These are phyloP conservation scores for Trichoderma semiorbis DNA, from an alignment of 2,329 filamentous ascomycete species.

Conservation along the genomic window DNA sequence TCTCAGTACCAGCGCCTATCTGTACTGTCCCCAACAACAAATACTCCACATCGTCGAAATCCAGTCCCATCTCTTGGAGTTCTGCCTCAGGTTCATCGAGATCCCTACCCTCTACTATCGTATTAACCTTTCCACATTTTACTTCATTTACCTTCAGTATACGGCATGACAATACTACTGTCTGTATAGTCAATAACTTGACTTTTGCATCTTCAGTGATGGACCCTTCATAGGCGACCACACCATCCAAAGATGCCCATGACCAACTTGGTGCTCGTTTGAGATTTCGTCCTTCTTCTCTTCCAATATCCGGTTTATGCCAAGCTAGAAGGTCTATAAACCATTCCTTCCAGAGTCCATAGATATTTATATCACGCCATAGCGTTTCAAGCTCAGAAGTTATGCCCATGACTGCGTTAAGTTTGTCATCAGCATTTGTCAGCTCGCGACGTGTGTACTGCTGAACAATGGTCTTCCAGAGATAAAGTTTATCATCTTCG, in stretches of 20 bases:
- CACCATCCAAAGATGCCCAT: neutral
- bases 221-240: neutral
- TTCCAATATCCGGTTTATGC: neutral
- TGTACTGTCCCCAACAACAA: neutral
- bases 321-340: conserved; percentile 3
- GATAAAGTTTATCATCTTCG: neutral
- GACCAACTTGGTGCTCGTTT: conserved; percentile 1
- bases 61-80: neutral
- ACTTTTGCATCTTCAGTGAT: neutral
- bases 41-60: neutral
- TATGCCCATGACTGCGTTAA: neutral
- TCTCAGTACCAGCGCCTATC: neutral
- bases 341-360: conserved; percentile 5
- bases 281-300: neutral
- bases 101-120: neutral
- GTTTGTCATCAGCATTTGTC: neutral
- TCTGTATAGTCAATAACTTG: neutral
- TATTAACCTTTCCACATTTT: neutral
- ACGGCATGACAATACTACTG: neutral
- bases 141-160: neutral
- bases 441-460: neutral
- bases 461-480: neutral
- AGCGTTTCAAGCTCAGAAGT: neutral
- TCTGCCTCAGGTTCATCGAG: neutral
- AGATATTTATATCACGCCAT: neutral